Percentiles rank a stretch among this genome's conserved stretches.
Evolutionary conservation across 164 flowering plant species (phyloP).

Genomic region (Stephania japonica): DNA sequence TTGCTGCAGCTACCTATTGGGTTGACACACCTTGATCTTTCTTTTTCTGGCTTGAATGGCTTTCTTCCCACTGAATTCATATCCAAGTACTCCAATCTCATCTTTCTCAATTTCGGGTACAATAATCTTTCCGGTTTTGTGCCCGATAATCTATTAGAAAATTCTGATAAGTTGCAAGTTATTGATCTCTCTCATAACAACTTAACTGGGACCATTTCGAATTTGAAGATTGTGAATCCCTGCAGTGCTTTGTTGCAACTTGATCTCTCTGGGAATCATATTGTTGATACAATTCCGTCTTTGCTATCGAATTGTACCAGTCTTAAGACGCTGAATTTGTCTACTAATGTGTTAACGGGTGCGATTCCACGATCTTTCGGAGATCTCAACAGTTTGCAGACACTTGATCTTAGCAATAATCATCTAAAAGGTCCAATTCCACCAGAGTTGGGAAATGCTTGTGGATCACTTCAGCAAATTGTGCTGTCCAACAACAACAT

Average conservation of each 20-base stretch:
- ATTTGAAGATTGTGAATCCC: constrained; percentile 26
- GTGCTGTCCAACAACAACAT: constrained; percentile 55
- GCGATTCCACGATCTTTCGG: constrained; percentile 49
- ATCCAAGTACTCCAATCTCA: constrained; percentile 42
- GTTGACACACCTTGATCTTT: constrained; percentile 52
- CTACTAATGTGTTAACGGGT: constrained; percentile 45
- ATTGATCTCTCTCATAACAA: constrained; percentile 80
- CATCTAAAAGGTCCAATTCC: constrained; percentile 63
- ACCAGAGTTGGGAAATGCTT: constrained; percentile 44
- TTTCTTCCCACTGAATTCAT: constrained; percentile 43
- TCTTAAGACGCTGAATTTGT: constrained; percentile 41
- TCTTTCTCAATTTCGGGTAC: constrained; percentile 40
- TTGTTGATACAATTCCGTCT: constrained; percentile 42
- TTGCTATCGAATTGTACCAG: constrained; percentile 54
- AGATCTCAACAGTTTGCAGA: constrained; percentile 40
- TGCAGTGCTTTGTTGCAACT: constrained; percentile 50
- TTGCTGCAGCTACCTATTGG: constrained; percentile 51
- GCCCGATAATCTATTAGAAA: constrained; percentile 37
- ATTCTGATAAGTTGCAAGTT: constrained; percentile 38
- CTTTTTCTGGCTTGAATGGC: constrained; percentile 48
- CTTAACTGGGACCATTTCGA: constrained; percentile 52
- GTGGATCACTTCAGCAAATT: constrained; percentile 51
- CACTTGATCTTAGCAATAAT: constrained; percentile 63
- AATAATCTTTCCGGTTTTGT: constrained; percentile 61
- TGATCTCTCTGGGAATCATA: constrained; percentile 54